Conservation (phyloP, 2,329 filamentous ascomycete genomes). For the Aspergillus vadensis region DNA sequence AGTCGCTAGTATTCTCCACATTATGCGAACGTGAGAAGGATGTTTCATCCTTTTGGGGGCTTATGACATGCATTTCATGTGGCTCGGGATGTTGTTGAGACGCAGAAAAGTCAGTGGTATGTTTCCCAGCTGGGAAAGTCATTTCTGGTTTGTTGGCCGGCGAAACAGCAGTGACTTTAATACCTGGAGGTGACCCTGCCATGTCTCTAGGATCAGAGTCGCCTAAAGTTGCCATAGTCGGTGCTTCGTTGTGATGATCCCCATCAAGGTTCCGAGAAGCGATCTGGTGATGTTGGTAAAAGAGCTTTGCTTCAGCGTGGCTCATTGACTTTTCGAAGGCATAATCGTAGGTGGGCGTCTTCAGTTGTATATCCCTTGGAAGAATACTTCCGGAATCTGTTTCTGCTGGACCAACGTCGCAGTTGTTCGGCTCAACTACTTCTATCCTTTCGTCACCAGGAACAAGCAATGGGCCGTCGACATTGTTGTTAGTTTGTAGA, state of each 20-base stretch:
- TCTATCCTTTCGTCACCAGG: slow-evolving; percentile 14
- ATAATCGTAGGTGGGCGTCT: slow-evolving; percentile 90
- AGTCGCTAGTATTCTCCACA: slow-evolving; percentile 49
- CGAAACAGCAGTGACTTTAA: neutral
- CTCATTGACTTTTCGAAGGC: slow-evolving; percentile 92
- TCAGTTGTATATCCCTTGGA: slow-evolving; percentile 53
- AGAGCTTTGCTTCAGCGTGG: slow-evolving; percentile 90
- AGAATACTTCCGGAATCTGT: slow-evolving; percentile 30
- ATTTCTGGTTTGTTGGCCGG: neutral
- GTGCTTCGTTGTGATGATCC: slow-evolving; percentile 21
- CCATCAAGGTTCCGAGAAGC: slow-evolving; percentile 51
- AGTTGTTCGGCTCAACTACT: slow-evolving; percentile 14
- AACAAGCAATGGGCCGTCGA: neutral
- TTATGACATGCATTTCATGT: slow-evolving; percentile 8
- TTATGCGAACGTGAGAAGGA: neutral
- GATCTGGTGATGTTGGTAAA: slow-evolving; percentile 86
- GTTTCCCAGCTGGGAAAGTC: neutral
- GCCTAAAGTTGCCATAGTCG: neutral
- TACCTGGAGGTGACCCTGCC: neutral
- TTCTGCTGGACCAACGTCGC: slow-evolving; percentile 9
- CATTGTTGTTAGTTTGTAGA: neutral
- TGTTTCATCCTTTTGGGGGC: neutral
- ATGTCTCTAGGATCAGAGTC: neutral
- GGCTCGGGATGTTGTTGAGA: neutral
- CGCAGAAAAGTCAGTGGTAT: neutral